Evolutionary conservation across 768 basidiomycete genomes (phyloP), one percentile per base, ranked within the genome.

Genomic region (Polyporus arcularius): DNA sequence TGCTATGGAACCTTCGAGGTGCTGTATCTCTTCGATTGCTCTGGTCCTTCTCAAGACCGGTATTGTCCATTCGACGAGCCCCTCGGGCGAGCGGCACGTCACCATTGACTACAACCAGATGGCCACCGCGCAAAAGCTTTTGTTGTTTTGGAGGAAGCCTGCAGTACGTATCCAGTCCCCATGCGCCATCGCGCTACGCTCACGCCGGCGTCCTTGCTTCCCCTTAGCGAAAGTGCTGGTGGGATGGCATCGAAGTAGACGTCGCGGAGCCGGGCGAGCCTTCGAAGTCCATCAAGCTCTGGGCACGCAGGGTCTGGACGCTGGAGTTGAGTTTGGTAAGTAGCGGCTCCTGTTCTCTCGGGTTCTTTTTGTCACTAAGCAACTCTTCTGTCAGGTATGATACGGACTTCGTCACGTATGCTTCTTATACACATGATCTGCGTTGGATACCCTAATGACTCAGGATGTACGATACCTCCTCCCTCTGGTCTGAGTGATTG

Each of bases 61-160:
- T 48, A 98, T 99, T 64, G 79, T 83, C 8, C 96, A 97, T 68
- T 71, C 78, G 11, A 66, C 74, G 30, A 62, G 71, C 30, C 75
- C 85, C 8, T 84, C 80, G 48, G 85, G 82, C 31, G 88, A 88
- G 60, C 82, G 80, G 57, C 84, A 83, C 12, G 92, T 95, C 38
- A 89, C 89, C 52, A 82, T 98, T 57, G 95, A 99, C 75, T 86
- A 90, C 65, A 77, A 81, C 55, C 97, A 99, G 77, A 97, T 98
- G 93, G 87, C 90, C 21, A 98, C 96, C 8, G 95, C 97, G 10
- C 96, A 98, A 74, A 99, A 99, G 78, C 79, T 99, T 46, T 77
- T 99, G 41, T 72, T 99, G 42, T 99, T 99, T 81, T 99, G 97
- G 97, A 83, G 97, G 72, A 99, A 99, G 74, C 97, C 97, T 46